Base-by-base conservation (phyloP, 1,284 basidiomycete genomes). In the Thecaphora frezii region DNA sequence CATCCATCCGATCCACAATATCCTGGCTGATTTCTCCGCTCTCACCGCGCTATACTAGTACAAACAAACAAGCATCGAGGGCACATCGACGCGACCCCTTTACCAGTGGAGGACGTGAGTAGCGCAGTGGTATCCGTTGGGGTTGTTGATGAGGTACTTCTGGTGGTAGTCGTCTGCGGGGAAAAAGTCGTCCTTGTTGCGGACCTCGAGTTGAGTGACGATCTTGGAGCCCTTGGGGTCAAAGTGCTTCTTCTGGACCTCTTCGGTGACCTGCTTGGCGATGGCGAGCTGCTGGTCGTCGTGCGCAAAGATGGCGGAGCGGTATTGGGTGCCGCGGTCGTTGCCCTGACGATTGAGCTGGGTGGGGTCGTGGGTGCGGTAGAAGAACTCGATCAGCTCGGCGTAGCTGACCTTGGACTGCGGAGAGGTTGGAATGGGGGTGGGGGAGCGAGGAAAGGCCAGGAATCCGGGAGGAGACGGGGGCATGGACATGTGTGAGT, bases 351-450 rank as follows among this genome's bases (percentile, higher is more conserved):
- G 60, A 54, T 80, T 74, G 42, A 74, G 51, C 52, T 76, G 90
- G 23, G 92, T 96, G 1, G 94, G 91, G 73, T 97, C 93, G 77
- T 98, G 94, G 0, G 90, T 93, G 44, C 93, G 86, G 59, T 79
- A 76, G 59, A 71, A 71, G 54, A 74, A 74, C 57, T 79, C 88
- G 43, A 93, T 89, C 44, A 96, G 85, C 76, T 93, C 88, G 21
- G 82, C 89, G 68, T 93, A 96, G 23, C 83, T 83, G 18, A 94
- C 86, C 37, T 88, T 81, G 30, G 81, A 39, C 67, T 67, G 54
- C 7, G 23, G 16, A 42, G 12, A 23, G n/a, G 39, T 41, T 7
- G 22, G 39, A 19, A 41, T 8, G 40, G 5, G 40, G 22, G 21
- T 42, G 13, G 40, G 40, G 40, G 39, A 7, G 22, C 8, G 13